These are phyloP conservation scores for Phytophthora citrophthora DNA, from an alignment of 352 stramenopile genomes.

Conservation along the genomic window DNA sequence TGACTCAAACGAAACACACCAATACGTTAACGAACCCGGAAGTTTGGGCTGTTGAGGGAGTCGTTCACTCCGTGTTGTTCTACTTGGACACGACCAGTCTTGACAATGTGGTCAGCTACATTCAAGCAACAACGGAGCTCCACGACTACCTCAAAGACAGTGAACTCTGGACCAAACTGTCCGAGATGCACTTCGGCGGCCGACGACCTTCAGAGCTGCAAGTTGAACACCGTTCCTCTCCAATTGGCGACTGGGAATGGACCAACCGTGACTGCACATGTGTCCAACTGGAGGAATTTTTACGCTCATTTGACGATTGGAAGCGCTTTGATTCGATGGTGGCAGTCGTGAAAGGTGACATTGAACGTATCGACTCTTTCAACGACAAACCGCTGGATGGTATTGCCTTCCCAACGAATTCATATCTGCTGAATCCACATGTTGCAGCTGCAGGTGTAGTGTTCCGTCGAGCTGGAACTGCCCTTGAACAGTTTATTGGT, in stretches of 20 bases:
- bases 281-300: constrained; percentile 41
- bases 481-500: constrained; percentile 38
- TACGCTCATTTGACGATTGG: constrained; percentile 38
- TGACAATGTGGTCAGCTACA: constrained; percentile 15
- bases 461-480: constrained; percentile 49
- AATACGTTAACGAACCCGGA: no score
- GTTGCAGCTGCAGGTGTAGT: constrained; percentile 48
- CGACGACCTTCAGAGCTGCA: constrained; percentile 25
- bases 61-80: constrained; percentile 27
- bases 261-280: constrained; percentile 26
- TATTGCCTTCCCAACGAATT: constrained; percentile 63
- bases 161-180: constrained; percentile 47
- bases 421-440: constrained; percentile 43
- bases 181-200: constrained; percentile 32
- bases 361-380: constrained; percentile 40
- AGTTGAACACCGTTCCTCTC: constrained; percentile 14
- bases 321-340: constrained; percentile 35
- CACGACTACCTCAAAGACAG: constrained; percentile 36
- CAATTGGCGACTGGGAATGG: constrained; percentile 34
- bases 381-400: constrained; percentile 30
- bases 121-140: constrained; percentile 17
- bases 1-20: no score
- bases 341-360: constrained; percentile 41
- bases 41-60: constrained; percentile 27
- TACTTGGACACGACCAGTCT: constrained; percentile 28